Conservation (phyloP, 1,284 basidiomycete species). For the Cerioporus squamosus region DNA sequence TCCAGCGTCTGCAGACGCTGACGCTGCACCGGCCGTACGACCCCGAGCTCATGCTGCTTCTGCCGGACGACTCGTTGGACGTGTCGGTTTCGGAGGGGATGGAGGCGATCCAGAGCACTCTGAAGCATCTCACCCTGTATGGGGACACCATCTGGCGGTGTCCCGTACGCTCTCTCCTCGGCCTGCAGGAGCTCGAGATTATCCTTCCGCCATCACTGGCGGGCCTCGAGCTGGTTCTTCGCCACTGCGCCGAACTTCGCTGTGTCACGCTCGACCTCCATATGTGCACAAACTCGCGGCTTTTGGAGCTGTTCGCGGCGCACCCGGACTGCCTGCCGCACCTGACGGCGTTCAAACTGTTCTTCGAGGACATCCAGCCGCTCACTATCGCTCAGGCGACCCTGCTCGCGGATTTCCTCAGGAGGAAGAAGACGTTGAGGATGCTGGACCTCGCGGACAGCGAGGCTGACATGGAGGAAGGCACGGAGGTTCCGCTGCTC, state of each 20-base stretch:
- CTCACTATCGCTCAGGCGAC: not conserved
- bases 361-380: not conserved
- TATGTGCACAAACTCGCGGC: not conserved
- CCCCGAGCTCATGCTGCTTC: too few species aligned
- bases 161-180: not conserved
- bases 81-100: too few species aligned
- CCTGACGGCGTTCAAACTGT: constrained; percentile 15
- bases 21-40: too few species aligned
- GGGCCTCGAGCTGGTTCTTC: not conserved
- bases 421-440: not conserved
- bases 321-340: constrained; percentile 4
- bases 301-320: not conserved
- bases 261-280: not conserved
- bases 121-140: too few species aligned
- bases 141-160: not conserved
- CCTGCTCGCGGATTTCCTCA: not conserved
- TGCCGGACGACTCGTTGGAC: too few species aligned
- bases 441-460: constrained; percentile 6
- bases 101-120: too few species aligned
- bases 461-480: not conserved
- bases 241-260: not conserved
- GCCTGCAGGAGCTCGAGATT: constrained; percentile 2
- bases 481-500: not conserved
- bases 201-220: not conserved
- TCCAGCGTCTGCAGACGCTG: too few species aligned